Base-by-base conservation (phyloP, 306 rosid genomes). In the Vigna unguiculata region DNA sequence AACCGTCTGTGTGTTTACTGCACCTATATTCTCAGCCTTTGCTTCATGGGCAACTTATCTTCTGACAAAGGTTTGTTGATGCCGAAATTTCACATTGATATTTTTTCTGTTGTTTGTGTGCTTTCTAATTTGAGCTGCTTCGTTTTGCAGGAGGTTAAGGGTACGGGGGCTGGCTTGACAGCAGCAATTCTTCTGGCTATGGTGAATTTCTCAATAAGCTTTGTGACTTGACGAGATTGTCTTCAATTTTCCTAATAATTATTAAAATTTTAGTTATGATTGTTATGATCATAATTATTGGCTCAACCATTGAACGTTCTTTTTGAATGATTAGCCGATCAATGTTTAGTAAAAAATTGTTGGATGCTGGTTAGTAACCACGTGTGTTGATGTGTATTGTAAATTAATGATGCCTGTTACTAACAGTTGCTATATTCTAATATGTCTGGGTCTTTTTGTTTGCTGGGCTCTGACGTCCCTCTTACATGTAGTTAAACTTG, bases 1-100 rank as follows among this genome's bases (percentile, higher is more conserved):
- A 84, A 95, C 98, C 69, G 97, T 95, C 12, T 95, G 98, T 83
- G 98, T 95, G 52, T 95, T 95, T 82, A 95, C 98, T 65, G 98
- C 98, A 0, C 98, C 98, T 63, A 79, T 95, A 86, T 95, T 95
- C 86, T 95, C 98, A 59, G 97, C 98, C 77, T 92, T 94, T 80
- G 97, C 98, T 67, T 87, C 98, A 17, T 94, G 98, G 98, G 93
- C 98, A 59, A 82, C 98, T 71, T 94, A 84, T 86, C 91, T 92
- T 76, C 84, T 94, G 71, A 89, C 98, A 11, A 90, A 90, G 97
- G 98, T 91, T 79, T 28, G 88, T 75, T 75, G 74, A n/a, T 48
- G 49, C 67, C 43, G 43, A 13, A 48, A 71, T 71, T 58, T 57
- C 45, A 58, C 49, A 63, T 32, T 46, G 21, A 38, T 60, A 48